Evolutionary conservation across 78 protist genomes (phyloP).

Genomic region (Tieghemostelium lacteum): DNA sequence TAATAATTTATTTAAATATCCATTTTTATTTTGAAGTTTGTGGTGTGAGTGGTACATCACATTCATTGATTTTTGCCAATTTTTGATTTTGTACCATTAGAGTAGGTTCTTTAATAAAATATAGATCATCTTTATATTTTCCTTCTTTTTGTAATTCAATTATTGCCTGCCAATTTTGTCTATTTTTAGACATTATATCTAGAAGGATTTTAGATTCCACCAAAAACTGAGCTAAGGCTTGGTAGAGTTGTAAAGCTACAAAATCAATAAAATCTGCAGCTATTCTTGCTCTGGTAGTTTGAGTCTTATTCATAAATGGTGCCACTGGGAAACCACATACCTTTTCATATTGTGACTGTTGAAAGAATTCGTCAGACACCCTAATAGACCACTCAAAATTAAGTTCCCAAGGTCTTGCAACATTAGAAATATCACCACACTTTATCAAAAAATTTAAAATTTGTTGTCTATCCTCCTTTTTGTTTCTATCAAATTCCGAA

Average conservation of each 20-base stretch:
- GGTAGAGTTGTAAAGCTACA: conserved; percentile 66
- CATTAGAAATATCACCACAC: conserved; percentile 79
- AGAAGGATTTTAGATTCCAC: conserved; percentile 18
- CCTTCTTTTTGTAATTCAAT: conserved; percentile 73
- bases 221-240: conserved; percentile 42
- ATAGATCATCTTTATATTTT: conserved; percentile 17
- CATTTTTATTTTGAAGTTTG: too few species aligned
- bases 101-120: conserved; percentile 20
- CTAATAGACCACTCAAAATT: conserved; percentile 71
- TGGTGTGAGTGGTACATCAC: too few species aligned
- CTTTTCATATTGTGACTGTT: conserved; percentile 64
- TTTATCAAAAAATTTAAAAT: conserved; percentile 27
- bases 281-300: conserved; percentile 61
- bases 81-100: conserved; percentile 16
- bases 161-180: conserved; percentile 74
- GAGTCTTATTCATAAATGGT: conserved; percentile 60
- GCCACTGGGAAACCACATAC: conserved; percentile 76
- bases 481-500: conserved; percentile 67
- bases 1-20: too few species aligned
- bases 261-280: conserved; percentile 76
- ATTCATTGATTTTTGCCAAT: conserved; percentile 21
- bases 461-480: conserved; percentile 74
- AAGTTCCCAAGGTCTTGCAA: conserved; percentile 80
- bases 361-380: conserved; percentile 74
- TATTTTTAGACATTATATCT: conserved; percentile 37